Evolutionary conservation across 495 filamentous ascomycete genomes (phyloP).

Genomic region (Lichina pygmaea): DNA sequence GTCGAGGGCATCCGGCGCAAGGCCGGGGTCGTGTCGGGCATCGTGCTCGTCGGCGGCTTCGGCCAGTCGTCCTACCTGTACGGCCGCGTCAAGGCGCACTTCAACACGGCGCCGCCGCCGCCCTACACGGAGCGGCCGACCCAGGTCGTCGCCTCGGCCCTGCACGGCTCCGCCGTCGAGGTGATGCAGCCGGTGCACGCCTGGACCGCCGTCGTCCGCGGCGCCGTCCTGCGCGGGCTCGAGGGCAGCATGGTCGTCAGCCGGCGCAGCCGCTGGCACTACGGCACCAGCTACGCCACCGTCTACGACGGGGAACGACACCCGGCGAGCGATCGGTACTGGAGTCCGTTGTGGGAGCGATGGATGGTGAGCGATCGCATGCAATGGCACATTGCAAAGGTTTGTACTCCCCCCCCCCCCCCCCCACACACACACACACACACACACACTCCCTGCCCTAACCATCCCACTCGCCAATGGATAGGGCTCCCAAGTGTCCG

Average conservation of each 20-base stretch:
- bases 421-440: too few species aligned
- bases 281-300: constrained; percentile 54
- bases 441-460: too few species aligned
- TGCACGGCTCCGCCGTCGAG: constrained; percentile 22
- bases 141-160: constrained; percentile 16
- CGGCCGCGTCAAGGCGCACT: constrained; percentile 32
- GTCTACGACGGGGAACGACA: constrained; percentile 47
- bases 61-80: constrained; percentile 22
- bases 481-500: constrained; percentile 46
- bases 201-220: constrained; percentile 50
- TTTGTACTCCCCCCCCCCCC: constrained; percentile 5
- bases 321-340: constrained; percentile 37
- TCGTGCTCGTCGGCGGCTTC: constrained; percentile 15
- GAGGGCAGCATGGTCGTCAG: constrained; percentile 47
- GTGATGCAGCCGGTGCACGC: constrained; percentile 55
- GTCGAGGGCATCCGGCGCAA: constrained; percentile 23
- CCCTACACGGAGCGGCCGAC: constrained; percentile 40
- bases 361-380: constrained; percentile 62
- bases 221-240: constrained; percentile 36
- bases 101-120: constrained; percentile 33
- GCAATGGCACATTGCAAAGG: constrained; percentile 58
- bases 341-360: constrained; percentile 48
- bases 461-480: too few species aligned
- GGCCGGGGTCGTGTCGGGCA: constrained; percentile 29
- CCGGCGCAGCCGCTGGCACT: constrained; percentile 39